Base-by-base conservation (phyloP, 2,329 filamentous ascomycete genomes). In the Sporothrix schenckii region DNA sequence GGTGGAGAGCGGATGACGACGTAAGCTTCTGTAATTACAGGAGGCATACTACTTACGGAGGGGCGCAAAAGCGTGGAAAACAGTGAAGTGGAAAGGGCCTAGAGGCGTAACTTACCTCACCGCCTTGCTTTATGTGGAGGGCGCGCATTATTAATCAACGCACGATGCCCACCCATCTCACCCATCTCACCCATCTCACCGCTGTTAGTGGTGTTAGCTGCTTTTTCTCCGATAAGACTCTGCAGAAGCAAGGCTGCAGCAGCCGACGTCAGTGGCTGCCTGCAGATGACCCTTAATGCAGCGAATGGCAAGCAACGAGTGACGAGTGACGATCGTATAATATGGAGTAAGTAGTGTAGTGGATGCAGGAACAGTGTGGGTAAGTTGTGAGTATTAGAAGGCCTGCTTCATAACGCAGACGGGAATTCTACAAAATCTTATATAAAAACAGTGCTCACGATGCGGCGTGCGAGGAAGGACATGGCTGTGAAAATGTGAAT, bases 51-150 rank as follows among this genome's bases (percentile, higher is more conserved):
- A 56, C 52, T 30, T 44, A 44, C 34, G 39, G n/a, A 49, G 41
- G n/a, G 19, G 60, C 21, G 21, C 41, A 41, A 63, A 63, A 49
- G 60, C 60, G 21, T n/a, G 21, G 39, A 19, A 50, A 30, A 65
- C 3, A 49, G 44, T 30, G 61, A 50, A 49, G 47, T 9, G 58
- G 19, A 16, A 67, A 16, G n/a, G 41, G 14, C 21, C 34, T 27
- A 54, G 13, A 54, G 47, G 50, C 66, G 34, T 19, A 47, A 68
- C 44, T 47, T 56, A 47, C 50, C 50, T 68, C 66, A 44, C 66
- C 66, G 66, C 66, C 41, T 44, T 44, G 11, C 11, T 44, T 11
- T 44, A 9, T 56, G 47, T 34, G 66, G 65, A 50, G 47, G 61
- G 19, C 16, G 41, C 30, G 1, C 44, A 50, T 66, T 66, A 66